phyloP scores from a whole-genome alignment of 2,329 filamentous ascomycete species.

The Cryphonectria nitschkei region DNA sequence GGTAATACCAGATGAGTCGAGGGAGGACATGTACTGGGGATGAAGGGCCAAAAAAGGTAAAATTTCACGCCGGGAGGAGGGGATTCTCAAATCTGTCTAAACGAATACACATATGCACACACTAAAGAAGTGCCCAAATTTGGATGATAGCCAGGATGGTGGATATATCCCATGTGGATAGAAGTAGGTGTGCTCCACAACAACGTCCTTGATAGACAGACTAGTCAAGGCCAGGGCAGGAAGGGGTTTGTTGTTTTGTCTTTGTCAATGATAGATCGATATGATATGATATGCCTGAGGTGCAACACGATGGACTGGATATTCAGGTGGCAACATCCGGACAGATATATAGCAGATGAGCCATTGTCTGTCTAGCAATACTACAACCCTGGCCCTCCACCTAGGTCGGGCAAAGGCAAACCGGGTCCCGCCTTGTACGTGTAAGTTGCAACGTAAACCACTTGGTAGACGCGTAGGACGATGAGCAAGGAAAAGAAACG shows the following conservation, averaged over 20 bases:
- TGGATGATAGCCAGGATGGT: slow-evolving; percentile 1
- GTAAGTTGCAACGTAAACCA: slow-evolving; percentile 27
- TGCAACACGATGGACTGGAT: slow-evolving; percentile 16
- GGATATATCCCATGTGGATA: slow-evolving; percentile 2
- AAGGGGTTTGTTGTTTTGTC: neutral
- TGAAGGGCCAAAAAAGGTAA: neutral
- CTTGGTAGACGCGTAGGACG: slow-evolving; percentile 24
- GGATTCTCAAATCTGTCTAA: slow-evolving; percentile 10
- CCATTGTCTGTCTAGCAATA: neutral
- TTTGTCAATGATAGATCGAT: slow-evolving; percentile 5
- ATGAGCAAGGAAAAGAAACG: slow-evolving; percentile 1
- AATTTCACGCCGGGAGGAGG: neutral
- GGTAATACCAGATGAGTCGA: slow-evolving; percentile 17
- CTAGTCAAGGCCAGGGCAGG: neutral
- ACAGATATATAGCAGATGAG: slow-evolving; percentile 23
- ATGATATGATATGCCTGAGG: slow-evolving; percentile 16
- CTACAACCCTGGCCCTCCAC: neutral
- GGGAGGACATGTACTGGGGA: slow-evolving; percentile 24
- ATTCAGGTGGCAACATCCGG: slow-evolving; percentile 29
- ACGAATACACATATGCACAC: neutral
- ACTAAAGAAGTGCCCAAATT: neutral
- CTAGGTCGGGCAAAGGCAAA: slow-evolving; percentile 11
- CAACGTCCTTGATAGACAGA: slow-evolving; percentile 8
- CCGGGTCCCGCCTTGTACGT: slow-evolving; percentile 24
- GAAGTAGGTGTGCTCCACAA: slow-evolving; percentile 9